Base-by-base conservation (phyloP, 1,284 basidiomycete genomes). In the Rhodotorula sp. region DNA sequence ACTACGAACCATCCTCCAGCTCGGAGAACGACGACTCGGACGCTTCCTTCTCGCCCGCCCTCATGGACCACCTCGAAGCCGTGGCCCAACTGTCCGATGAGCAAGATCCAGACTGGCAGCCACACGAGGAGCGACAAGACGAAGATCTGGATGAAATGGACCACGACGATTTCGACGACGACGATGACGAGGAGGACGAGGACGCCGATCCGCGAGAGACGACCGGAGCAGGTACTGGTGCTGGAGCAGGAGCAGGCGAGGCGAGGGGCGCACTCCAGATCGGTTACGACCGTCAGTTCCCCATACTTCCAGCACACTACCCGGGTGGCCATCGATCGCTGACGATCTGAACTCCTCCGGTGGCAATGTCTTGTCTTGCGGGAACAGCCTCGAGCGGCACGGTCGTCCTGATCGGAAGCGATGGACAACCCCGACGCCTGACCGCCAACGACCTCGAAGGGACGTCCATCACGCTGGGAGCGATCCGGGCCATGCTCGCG, bases 31-130 rank as follows among this genome's bases (percentile, higher is more conserved):
- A 46, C n/a, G 67, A 65, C 48, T 57, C 52, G 52, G 62, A 64
- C 57, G 21, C 26, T 18, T 60, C 63, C 8, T 59, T 61, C 51
- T 39, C n/a, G 26, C 14, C 51, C 5, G 47, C 15, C n/a, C 20
- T 29, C 23, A 46, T 63, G 29, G 39, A 21, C 18, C 26, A 65
- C 54, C 67, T 68, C 51, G 77, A 70, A 67, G 43, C 75, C 15
- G 74, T 78, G 18, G 68, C 70, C 20, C 72, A 72, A 7, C 64
- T 71, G 31, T 56, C 54, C 16, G 78, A 79, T 8, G 49, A 73
- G 68, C 69, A 70, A 14, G 66, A 72, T 39, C 54, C 46, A n/a
- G 71, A 73, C 29, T 48, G 65, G 10, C 58, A 51, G 23, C 58
- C 60, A 21, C 62, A 21, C 34, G 34, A 47, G 5, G 58, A 21